A percentile compares a stretch with the other conserved stretches of the same genome.
phyloP scores from a whole-genome alignment of 2,329 filamentous ascomycete species.

The Penicillium sp. region DNA sequence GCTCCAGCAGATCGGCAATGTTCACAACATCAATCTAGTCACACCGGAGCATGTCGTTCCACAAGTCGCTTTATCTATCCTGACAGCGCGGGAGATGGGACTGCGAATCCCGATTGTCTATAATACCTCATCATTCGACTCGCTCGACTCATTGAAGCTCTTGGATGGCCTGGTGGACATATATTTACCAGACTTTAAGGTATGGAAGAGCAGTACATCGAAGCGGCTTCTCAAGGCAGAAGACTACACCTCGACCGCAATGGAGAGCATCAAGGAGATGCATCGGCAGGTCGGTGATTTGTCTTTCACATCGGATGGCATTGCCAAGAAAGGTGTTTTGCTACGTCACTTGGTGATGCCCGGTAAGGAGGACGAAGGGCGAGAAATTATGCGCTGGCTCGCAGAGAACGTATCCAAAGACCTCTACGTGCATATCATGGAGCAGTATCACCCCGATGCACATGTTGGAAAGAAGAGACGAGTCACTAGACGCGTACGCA shows the following conservation, averaged over 20 bases:
- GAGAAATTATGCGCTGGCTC: constrained; percentile 75
- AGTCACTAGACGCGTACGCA: constrained; percentile 32
- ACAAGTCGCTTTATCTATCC: constrained; percentile 76
- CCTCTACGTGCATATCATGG: constrained; percentile 84
- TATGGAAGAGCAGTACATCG: constrained; percentile 70
- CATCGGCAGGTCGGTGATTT: constrained; percentile 80
- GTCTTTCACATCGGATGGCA: constrained; percentile 78
- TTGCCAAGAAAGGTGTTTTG: constrained; percentile 76
- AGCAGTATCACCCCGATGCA: constrained; percentile 81
- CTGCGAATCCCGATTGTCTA: constrained; percentile 77
- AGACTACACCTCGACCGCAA: constrained; percentile 72
- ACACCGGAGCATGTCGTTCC: constrained; percentile 87
- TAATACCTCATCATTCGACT: constrained; percentile 84
- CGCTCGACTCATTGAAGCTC: constrained; percentile 69
- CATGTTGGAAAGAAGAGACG: constrained; percentile 74
- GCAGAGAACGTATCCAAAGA: constrained; percentile 73
- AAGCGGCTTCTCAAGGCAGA: constrained; percentile 77
- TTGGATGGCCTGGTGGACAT: constrained; percentile 83
- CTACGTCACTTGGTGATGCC: constrained; percentile 86
- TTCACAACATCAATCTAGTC: constrained; percentile 90
- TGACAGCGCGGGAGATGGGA: constrained; percentile 72
- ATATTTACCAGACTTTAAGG: constrained; percentile 87
- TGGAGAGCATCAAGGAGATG: constrained; percentile 80
- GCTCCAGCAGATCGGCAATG: constrained; percentile 74
- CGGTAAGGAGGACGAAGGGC: constrained; percentile 73